phyloP scores from a whole-genome alignment of 2,329 filamentous ascomycete species.

The Nannizzia gypsea region DNA sequence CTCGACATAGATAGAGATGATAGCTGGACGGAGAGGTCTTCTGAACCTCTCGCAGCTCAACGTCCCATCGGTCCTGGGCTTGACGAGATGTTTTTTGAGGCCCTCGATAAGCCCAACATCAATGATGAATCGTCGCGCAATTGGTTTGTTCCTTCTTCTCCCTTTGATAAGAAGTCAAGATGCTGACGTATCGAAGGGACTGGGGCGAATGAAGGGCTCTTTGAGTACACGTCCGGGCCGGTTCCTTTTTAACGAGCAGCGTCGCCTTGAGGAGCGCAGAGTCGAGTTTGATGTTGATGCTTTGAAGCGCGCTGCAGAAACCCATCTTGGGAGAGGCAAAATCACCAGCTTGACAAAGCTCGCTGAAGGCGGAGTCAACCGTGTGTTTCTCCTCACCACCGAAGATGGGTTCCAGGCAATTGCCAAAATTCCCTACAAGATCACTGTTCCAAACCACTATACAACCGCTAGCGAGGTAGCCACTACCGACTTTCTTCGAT shows the following conservation, averaged over 20 bases:
- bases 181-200: too few relatives aligned
- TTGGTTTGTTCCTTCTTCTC: too few relatives aligned
- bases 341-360: slow-evolving; percentile 15
- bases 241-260: slow-evolving; percentile 12
- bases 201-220: neutral
- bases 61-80: too few relatives aligned
- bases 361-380: slow-evolving; percentile 19
- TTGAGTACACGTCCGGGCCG: slow-evolving; percentile 13
- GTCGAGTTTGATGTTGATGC: slow-evolving; percentile 10
- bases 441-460: slow-evolving; percentile 15
- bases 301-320: slow-evolving; percentile 1
- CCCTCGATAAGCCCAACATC: too few relatives aligned
- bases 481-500: slow-evolving; percentile 17
- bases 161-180: too few relatives aligned
- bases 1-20: too few relatives aligned
- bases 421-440: slow-evolving; percentile 18
- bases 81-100: too few relatives aligned
- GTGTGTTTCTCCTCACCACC: slow-evolving; percentile 17
- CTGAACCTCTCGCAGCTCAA: too few relatives aligned
- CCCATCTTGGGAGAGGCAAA: neutral
- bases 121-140: too few relatives aligned
- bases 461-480: slow-evolving; percentile 20
- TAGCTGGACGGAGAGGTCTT: too few relatives aligned
- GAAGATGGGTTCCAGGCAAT: slow-evolving; percentile 17
- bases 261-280: slow-evolving; percentile 8